Conservation (phyloP, 306 rosid species). For the Dicorynia guianensis region DNA sequence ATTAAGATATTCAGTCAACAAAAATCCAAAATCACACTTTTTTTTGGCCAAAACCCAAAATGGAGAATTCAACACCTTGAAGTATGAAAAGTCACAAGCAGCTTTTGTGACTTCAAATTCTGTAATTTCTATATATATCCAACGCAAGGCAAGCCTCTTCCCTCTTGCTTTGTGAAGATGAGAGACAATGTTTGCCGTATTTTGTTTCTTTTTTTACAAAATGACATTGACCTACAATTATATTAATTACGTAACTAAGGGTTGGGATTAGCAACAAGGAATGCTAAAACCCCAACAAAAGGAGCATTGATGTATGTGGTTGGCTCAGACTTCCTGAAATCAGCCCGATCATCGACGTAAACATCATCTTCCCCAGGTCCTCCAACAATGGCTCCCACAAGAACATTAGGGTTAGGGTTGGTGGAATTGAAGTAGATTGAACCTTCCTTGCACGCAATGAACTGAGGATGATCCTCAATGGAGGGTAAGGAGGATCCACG, state of each 20-base stretch:
- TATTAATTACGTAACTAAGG: slow-evolving; percentile 24
- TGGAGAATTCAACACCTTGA: slow-evolving; percentile 10
- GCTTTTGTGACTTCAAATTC: slow-evolving; percentile 46
- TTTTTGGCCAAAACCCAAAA: neutral
- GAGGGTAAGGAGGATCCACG: slow-evolving; percentile 90
- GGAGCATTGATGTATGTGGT: slow-evolving; percentile 97
- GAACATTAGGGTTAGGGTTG: slow-evolving; percentile 74
- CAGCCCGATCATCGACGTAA: slow-evolving; percentile 75
- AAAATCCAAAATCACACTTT: slow-evolving; percentile 9
- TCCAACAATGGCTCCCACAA: slow-evolving; percentile 87
- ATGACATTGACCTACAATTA: slow-evolving; percentile 22
- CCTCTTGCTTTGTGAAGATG: slow-evolving; percentile 65
- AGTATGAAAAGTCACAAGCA: slow-evolving; percentile 38
- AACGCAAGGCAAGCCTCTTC: slow-evolving; percentile 68
- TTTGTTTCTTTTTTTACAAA: slow-evolving; percentile 32
- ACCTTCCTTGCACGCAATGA: slow-evolving; percentile 82
- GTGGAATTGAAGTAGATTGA: slow-evolving; percentile 75
- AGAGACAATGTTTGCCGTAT: slow-evolving; percentile 58
- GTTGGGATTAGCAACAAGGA: slow-evolving; percentile 71
- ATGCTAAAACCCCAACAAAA: slow-evolving; percentile 83
- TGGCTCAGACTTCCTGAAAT: slow-evolving; percentile 81
- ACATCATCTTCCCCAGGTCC: slow-evolving; percentile 84
- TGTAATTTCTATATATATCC: slow-evolving; percentile 20
- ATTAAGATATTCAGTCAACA: neutral
- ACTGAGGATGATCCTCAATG: slow-evolving; percentile 74